Percentiles rank a stretch among this genome's conserved stretches.
Evolutionary conservation across 2,329 filamentous ascomycete genomes (phyloP).

Genomic region (Claviceps lovelessii): DNA sequence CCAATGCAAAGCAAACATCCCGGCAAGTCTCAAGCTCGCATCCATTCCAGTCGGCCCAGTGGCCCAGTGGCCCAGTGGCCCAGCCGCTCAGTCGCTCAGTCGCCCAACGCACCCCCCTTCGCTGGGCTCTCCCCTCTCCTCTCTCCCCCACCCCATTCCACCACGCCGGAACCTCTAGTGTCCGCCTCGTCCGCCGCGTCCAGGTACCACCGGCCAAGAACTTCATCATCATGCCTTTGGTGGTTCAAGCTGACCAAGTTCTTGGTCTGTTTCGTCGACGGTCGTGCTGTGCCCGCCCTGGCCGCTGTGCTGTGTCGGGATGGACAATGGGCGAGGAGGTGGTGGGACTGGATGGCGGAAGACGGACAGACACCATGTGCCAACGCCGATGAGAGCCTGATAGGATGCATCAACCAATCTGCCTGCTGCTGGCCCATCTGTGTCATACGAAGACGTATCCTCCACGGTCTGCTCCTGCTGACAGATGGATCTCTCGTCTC

Average conservation of each 20-base stretch:
- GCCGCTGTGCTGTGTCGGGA: neutral
- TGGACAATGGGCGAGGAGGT: neutral
- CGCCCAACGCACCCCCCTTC: neutral
- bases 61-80: neutral
- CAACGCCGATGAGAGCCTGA: neutral
- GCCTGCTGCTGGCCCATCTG: neutral
- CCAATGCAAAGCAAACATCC: slow-evolving; percentile 1
- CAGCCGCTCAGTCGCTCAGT: neutral
- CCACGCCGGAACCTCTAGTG: neutral
- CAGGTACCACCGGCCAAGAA: neutral
- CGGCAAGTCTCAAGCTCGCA: neutral
- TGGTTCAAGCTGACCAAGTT: neutral
- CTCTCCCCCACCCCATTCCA: neutral
- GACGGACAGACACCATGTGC: slow-evolving; percentile 1
- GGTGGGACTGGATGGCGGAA: neutral
- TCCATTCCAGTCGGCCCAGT: no score
- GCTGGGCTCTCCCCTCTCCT: neutral
- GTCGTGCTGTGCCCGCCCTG: neutral
- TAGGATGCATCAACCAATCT: neutral
- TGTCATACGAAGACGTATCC: neutral
- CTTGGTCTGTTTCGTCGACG: neutral
- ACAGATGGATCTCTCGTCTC: no score
- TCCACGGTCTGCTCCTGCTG: neutral
- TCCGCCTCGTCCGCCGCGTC: neutral
- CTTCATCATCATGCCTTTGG: neutral